Percentiles rank a stretch among this genome's conserved stretches.
phyloP scores from a whole-genome alignment of 805 yeast species.

The Hyphopichia homilentoma region DNA sequence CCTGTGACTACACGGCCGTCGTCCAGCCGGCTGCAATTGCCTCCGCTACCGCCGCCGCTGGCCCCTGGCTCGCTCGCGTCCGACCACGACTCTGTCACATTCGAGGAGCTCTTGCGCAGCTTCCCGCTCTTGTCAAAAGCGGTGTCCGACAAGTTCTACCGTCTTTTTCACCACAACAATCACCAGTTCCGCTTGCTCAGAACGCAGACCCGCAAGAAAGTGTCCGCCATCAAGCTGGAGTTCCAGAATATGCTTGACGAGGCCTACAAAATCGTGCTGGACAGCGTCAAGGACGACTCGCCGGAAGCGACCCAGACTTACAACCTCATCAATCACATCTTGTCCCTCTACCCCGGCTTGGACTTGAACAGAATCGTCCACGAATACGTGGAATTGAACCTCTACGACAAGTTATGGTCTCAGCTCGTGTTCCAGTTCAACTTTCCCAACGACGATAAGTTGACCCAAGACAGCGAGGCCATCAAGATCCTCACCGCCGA shows the following conservation, averaged over 20 bases:
- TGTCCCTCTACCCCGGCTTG: slow-evolving; percentile 31
- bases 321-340: slow-evolving; percentile 25
- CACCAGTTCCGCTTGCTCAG: slow-evolving; percentile 27
- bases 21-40: not conserved
- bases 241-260: slow-evolving; percentile 31
- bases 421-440: slow-evolving; percentile 35
- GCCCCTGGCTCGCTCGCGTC: not conserved
- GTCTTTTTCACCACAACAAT: slow-evolving; percentile 40
- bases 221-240: slow-evolving; percentile 23
- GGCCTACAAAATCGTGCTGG: slow-evolving; percentile 34
- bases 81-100: slow-evolving; percentile 16
- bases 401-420: slow-evolving; percentile 67
- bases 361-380: slow-evolving; percentile 56
- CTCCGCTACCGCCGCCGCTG: not conserved
- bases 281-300: slow-evolving; percentile 31
- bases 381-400: slow-evolving; percentile 66
- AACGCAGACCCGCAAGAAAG: slow-evolving; percentile 22
- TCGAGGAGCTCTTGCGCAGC: slow-evolving; percentile 34
- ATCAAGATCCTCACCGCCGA: slow-evolving; percentile 21
- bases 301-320: slow-evolving; percentile 34
- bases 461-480: slow-evolving; percentile 20
- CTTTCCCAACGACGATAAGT: slow-evolving; percentile 17
- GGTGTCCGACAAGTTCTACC: slow-evolving; percentile 35
- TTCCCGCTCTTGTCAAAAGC: slow-evolving; percentile 38
- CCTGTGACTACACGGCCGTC: not conserved